Base-by-base conservation (phyloP, 441 rosid species). In the Arabidopsis lyrata region DNA sequence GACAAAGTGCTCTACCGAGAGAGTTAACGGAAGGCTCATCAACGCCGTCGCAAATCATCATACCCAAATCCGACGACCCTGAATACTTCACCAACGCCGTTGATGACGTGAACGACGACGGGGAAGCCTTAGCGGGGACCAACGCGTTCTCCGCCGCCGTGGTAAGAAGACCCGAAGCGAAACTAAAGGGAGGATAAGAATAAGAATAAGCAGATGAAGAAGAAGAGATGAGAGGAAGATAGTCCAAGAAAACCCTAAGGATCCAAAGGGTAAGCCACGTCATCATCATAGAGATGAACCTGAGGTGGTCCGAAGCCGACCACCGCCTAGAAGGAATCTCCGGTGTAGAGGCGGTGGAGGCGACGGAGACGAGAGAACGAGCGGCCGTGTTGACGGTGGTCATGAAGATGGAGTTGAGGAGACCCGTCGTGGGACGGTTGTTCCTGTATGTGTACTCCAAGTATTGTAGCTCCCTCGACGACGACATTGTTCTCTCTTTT, bases 281-380 rank as follows among this genome's bases (percentile, higher is more conserved):
- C 83, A 83, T 82, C 31, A 92, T 77, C 91, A 87, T 87, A 61
- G 70, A 77, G 87, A 90, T 81, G 81, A 86, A 90, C 85, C 89
- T 81, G 52, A 90, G 74, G 59, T 92, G 91, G 63, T 92, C 92
- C 7, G 78, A 56, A 38, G 85, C 79, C 64, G 76, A 84, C 97
- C 90, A 90, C 66, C 80, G 83, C 56, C 82, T 77, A 3, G 79
- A 35, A 1, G 78, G 5, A 27, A 70, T 73, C 55, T 77, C 77
- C 2, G 77, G 70, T 2, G 83, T 34, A 58, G 77, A 82, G 12
- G 86, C 62, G 71, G 75, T 85, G 49, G 87, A 83, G 1, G 93
- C 84, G 1, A 86, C 84, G 15, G 88, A 83, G 57, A 87, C 86
- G 9, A 87, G 88, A 13, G 88, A 80, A 61, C 78, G 87, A 8